Evolutionary conservation across 257 asterid genomes (phyloP).

Genomic region (Gynochthodes officinalis): DNA sequence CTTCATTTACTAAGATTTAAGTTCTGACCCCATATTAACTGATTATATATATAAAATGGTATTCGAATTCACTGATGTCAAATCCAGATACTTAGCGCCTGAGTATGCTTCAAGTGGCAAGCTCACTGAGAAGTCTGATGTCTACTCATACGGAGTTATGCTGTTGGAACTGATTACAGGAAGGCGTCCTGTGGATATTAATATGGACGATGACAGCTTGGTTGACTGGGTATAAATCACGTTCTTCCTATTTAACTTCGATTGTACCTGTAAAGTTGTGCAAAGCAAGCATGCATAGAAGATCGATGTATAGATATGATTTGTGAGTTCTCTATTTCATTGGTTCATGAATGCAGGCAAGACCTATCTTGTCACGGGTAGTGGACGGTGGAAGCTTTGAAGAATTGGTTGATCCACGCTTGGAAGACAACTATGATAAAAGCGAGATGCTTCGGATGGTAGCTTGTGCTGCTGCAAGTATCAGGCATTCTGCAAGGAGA

Average conservation of each 20-base stretch:
- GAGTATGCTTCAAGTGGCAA: conserved; percentile 95
- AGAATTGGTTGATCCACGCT: conserved; percentile 64
- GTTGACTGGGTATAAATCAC: conserved; percentile 76
- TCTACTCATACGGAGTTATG: conserved; percentile 79
- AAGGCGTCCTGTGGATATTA: conserved; percentile 56
- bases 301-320: too few species aligned
- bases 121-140: conserved; percentile 83
- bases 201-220: conserved; percentile 60
- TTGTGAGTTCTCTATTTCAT: background rate
- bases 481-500: conserved; percentile 73
- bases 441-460: conserved; percentile 76
- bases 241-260: too few species aligned
- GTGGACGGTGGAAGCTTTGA: conserved; percentile 57
- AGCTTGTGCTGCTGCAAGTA: conserved; percentile 64
- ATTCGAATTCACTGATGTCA: background rate
- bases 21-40: too few species aligned
- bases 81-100: conserved; percentile 75
- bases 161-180: conserved; percentile 84
- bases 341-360: conserved; percentile 47
- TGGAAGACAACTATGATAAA: conserved; percentile 55
- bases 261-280: too few species aligned
- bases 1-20: background rate
- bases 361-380: conserved; percentile 52
- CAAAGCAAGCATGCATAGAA: too few species aligned
- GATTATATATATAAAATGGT: background rate